Percentiles rank a stretch among this genome's conserved stretches.
Evolutionary conservation across 129 eudicot genomes (phyloP).

Genomic region (Lactuca sativa): DNA sequence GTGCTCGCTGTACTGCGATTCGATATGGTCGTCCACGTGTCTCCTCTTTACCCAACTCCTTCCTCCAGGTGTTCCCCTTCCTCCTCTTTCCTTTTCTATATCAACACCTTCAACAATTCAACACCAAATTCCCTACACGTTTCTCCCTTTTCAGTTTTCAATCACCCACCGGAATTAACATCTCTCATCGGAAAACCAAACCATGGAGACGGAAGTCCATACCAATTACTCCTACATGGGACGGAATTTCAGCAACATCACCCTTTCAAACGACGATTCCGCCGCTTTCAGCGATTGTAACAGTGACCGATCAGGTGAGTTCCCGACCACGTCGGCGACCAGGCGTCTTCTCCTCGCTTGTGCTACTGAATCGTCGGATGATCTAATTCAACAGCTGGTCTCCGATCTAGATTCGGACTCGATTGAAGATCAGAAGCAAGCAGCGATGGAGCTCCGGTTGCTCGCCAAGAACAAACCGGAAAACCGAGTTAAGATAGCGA

Average conservation of each 20-base stretch:
- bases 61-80: constrained; percentile 21
- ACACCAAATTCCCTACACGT: not conserved
- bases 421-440: constrained; percentile 60
- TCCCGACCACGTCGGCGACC: constrained; percentile 47
- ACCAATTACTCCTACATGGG: constrained; percentile 47
- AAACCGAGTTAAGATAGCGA: constrained; percentile 66
- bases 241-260: constrained; percentile 42
- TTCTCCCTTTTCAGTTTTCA: not conserved
- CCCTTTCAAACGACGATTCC: constrained; percentile 42
- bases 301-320: constrained; percentile 91
- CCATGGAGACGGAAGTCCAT: constrained; percentile 52
- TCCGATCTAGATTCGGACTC: constrained; percentile 51
- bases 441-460: constrained; percentile 73
- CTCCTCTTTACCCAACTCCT: constrained; percentile 29
- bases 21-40: constrained; percentile 67
- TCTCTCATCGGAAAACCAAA: not conserved
- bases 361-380: constrained; percentile 57
- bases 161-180: not conserved
- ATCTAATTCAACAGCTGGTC: constrained; percentile 56
- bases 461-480: constrained; percentile 83
- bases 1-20: constrained; percentile 58
- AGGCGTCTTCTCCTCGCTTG: constrained; percentile 56
- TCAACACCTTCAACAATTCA: not conserved
- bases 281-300: constrained; percentile 89
- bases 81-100: constrained; percentile 23